Base-by-base conservation (phyloP, 257 asterid species). In the Nicotiana otophora region DNA sequence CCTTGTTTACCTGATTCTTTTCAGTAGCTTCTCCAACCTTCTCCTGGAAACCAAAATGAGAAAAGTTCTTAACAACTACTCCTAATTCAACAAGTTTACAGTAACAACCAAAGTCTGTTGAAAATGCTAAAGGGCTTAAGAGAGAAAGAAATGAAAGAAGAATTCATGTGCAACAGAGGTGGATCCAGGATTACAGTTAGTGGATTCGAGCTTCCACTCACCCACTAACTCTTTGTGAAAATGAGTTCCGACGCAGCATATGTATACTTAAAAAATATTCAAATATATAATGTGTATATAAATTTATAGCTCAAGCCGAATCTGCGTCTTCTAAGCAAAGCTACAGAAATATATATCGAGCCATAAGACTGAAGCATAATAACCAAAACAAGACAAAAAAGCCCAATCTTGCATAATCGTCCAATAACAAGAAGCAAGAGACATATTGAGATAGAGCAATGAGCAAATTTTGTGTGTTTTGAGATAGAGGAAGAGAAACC, bases 11-110 rank as follows among this genome's bases (percentile, higher is more conserved):
- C 83, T 84, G 92, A 82, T 57, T 84, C 85, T 85, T 87, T 82
- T 84, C 87, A 28, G 76, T 79, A 16, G 69, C 58, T 54, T 84
- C 88, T 86, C 85, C 88, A 81, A 95, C 93, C 85, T 85, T 85
- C 91, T 95, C 99, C 99, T 93, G 95, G 87, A 87, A 79, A 82
- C 74, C 84, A 81, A 84, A 80, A 83, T 74, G 63, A 61, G 63
- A 74, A 26, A 51, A 74, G 62, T 26, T 74, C 63, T 74, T 74
- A 74, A 14, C 42, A 48, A 19, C 51, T 74, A 74, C 16, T 74
- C 80, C 39, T 48, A 23, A 48, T 48, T 46, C 9, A 26, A 26
- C 63, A 48, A 51, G 80, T 48, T 74, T 14, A 53, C 5, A 53
- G 5, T 10, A 53, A 10, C 57, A 48, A 74, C 62, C 51, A 48